Base-by-base conservation (phyloP, 176 grass and related monocot genomes). In the Pharus latifolius region DNA sequence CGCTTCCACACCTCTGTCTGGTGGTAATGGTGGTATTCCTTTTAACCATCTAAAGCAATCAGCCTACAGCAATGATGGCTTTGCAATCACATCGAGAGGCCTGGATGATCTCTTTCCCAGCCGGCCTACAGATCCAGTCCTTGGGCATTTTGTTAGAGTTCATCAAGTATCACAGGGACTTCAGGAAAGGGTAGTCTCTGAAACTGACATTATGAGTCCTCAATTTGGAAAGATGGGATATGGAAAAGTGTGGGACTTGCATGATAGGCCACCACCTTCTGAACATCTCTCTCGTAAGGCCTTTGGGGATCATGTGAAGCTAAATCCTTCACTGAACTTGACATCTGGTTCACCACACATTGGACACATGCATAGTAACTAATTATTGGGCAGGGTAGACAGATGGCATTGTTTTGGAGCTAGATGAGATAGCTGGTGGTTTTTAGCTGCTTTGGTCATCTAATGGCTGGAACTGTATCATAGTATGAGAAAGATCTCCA, bases 1-100 rank as follows among this genome's bases (percentile, higher is more conserved):
- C 10, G 62, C 96, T 67, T 99, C 96, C 38, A 99, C 96, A 19
- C 96, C 96, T 49, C 63, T 84, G 50, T 84, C 95, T 53, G 84
- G 90, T 75, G 87, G 87, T 37, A 86, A 82, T 73, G 96, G 90
- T 56, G 58, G 80, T 64, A 76, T 95, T 73, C 82, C 90, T 78
- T 99, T 91, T 79, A 86, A 82, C 67, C 80, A 86, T 38, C 73
- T 78, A 53, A 94, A 80, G 62, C 88, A 99, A 67, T 24, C 64
- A 61, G 65, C 81, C 78, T 83, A 91, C 79, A 83, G 35, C 67
- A 90, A 77, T 1, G 90, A 98, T 46, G 87, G 87, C 58, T 85
- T 82, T 75, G 80, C 70, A 49, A 75, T 48, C 45, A 23, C 51
- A 56, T 77, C 71, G 28, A 81, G 83, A 80, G 71, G 48, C 43